Percentiles rank a stretch among this genome's conserved stretches.
These are phyloP conservation scores for Sarocladium brachiariae DNA, from an alignment of 2,329 filamentous ascomycete species.

Conservation along the genomic window DNA sequence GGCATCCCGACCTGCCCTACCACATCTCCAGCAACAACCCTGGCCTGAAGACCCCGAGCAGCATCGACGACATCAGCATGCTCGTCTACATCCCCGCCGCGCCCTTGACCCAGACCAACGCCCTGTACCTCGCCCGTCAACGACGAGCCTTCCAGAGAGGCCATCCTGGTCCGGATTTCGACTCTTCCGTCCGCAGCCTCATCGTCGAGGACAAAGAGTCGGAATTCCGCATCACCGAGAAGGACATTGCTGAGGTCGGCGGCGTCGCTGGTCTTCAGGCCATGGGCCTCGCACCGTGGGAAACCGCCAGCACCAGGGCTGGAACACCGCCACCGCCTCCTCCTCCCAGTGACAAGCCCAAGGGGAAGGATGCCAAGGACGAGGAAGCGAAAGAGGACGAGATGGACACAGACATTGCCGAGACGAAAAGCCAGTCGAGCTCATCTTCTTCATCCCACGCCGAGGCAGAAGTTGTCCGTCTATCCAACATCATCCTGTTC, in stretches of 20 bases:
- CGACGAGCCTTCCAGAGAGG: slow-evolving; percentile 50
- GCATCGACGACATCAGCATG: slow-evolving; percentile 34
- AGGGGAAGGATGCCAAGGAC: slow-evolving; percentile 19
- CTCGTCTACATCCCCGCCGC: slow-evolving; percentile 49
- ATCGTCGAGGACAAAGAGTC: slow-evolving; percentile 45
- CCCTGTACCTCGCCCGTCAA: slow-evolving; percentile 49
- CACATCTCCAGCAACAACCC: slow-evolving; percentile 39
- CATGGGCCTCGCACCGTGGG: slow-evolving; percentile 52
- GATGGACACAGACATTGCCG: slow-evolving; percentile 13
- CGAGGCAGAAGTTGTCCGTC: slow-evolving; percentile 44
- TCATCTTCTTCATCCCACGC: slow-evolving; percentile 27
- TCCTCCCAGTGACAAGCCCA: slow-evolving; percentile 12
- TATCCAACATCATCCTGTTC: slow-evolving; percentile 52
- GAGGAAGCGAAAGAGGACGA: slow-evolving; percentile 18
- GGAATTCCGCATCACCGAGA: slow-evolving; percentile 34
- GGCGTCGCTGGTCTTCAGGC: slow-evolving; percentile 44
- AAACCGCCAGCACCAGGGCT: slow-evolving; percentile 25
- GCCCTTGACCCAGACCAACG: slow-evolving; percentile 51
- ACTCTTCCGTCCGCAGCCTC: slow-evolving; percentile 40
- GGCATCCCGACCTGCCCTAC: slow-evolving; percentile 52
- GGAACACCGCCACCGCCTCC: slow-evolving; percentile 22
- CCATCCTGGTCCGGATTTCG: slow-evolving; percentile 49
- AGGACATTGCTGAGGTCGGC: slow-evolving; percentile 43
- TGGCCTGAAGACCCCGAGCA: slow-evolving; percentile 21
- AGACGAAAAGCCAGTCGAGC: slow-evolving; percentile 20